phyloP scores from a whole-genome alignment of 1,284 basidiomycete genomes.

The Blastosporella zonata region DNA sequence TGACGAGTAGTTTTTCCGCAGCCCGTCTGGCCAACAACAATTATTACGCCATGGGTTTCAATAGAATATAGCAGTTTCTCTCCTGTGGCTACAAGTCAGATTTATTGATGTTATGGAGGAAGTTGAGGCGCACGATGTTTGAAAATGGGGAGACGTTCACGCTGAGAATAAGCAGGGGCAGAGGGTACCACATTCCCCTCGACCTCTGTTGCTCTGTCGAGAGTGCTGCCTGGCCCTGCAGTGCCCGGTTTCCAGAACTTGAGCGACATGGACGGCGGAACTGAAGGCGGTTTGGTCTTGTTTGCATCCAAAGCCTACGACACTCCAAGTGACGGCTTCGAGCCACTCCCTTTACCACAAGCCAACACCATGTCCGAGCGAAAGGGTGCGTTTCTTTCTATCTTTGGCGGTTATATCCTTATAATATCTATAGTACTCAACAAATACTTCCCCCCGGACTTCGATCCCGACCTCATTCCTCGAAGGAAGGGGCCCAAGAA shows the following conservation, averaged over 20 bases:
- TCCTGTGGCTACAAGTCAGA: constrained; percentile 39
- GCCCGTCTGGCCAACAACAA: constrained; percentile 94
- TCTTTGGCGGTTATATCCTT: background rate
- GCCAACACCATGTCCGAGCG: constrained; percentile 77
- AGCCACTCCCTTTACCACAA: background rate
- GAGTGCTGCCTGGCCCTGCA: constrained; percentile 78
- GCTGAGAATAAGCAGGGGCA: constrained; percentile 61
- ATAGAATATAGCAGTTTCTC: constrained; percentile 80
- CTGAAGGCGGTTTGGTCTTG: background rate
- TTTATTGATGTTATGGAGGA: background rate
- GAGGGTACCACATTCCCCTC: constrained; percentile 70
- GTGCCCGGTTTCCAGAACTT: constrained; percentile 86
- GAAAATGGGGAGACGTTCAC: constrained; percentile 83
- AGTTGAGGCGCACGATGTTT: constrained; percentile 66
- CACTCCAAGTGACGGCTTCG: background rate
- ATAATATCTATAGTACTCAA: constrained; percentile 65
- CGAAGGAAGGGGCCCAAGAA: constrained; percentile 87
- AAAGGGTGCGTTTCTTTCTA: constrained; percentile 53
- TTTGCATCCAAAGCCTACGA: constrained; percentile 11
- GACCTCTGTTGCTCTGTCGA: constrained; percentile 79
- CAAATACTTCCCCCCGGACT: constrained; percentile 93
- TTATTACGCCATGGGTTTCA: constrained; percentile 80
- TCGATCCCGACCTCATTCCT: constrained; percentile 96
- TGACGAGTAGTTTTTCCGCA: constrained; percentile 96
- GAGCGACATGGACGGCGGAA: constrained; percentile 37